Evolutionary conservation across 208 protist species (phyloP).

Genomic region (Tritrichomonas foetus): DNA sequence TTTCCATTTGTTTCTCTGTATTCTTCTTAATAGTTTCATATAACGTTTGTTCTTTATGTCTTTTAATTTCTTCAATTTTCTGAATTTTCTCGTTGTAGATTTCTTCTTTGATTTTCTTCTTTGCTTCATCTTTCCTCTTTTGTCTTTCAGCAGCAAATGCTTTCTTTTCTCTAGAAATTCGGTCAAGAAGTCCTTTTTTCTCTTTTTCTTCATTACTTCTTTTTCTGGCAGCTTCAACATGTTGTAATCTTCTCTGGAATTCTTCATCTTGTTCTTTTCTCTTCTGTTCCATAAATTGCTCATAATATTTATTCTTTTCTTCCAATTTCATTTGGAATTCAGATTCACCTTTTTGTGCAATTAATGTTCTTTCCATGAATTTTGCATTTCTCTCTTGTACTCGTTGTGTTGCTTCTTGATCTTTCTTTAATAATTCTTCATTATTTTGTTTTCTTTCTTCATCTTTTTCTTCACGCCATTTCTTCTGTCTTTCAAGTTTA

Average conservation of each 20-base stretch:
- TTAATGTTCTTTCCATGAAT: not conserved
- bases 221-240: not conserved
- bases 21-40: not conserved
- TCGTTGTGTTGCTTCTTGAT: not conserved
- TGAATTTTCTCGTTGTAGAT: not conserved
- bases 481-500: not conserved
- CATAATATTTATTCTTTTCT: not conserved
- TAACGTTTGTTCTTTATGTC: not conserved
- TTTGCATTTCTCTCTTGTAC: not conserved
- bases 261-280: not conserved
- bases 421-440: not conserved
- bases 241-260: not conserved
- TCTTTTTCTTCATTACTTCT: not conserved
- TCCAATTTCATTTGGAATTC: not conserved
- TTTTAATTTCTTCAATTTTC: not conserved
- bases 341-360: not conserved
- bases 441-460: constrained; percentile 25
- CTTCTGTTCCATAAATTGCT: constrained; percentile 15
- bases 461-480: not conserved
- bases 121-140: not conserved
- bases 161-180: not conserved
- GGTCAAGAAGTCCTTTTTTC: not conserved
- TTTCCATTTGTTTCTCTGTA: not conserved
- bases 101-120: not conserved
- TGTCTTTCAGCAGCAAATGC: not conserved